Evolutionary conservation across 768 basidiomycete genomes (phyloP), one percentile per base, ranked within the genome.

Genomic region (Phanerochaete sordida): DNA sequence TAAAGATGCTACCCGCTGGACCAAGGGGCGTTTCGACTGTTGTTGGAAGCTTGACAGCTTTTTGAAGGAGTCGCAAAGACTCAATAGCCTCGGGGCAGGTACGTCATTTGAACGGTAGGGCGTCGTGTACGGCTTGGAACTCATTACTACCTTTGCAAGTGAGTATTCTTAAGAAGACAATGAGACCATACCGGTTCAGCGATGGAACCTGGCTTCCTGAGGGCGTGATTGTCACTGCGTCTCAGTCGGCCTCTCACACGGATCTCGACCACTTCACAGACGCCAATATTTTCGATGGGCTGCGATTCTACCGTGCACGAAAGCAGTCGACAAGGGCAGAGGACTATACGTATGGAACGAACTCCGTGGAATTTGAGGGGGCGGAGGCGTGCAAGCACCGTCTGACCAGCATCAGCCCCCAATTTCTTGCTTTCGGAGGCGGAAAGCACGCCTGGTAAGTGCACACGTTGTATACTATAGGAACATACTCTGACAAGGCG

Each of bases 281-380:
- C 37, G 54, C 70, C 0, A 43, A 57, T 12, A 51, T 35, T 13
- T 74, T 86, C 60, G 75, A 82, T 44, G 77, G 77, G 0, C 82
- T 80, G 66, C 79, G 84, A 2, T 84, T 82, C 64, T 24, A 51
- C 27, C n/a, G 27, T 24, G 33, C 33, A 76, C n/a, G n/a, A n/a
- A n/a, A n/a, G n/a, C n/a, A n/a, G n/a, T n/a, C n/a, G n/a, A n/a
- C n/a, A n/a, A n/a, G n/a, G n/a, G n/a, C n/a, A n/a, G n/a, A n/a
- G n/a, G n/a, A n/a, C n/a, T n/a, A n/a, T n/a, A n/a, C n/a, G n/a
- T n/a, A n/a, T n/a, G n/a, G n/a, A n/a, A n/a, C n/a, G n/a, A n/a
- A n/a, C n/a, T n/a, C n/a, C n/a, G n/a, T n/a, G n/a, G n/a, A n/a
- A n/a, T n/a, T n/a, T n/a, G n/a, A n/a, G n/a, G n/a, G n/a, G n/a